Evolutionary conservation across 208 protist genomes (phyloP).

Genomic region (Trypanosoma cruzi): DNA sequence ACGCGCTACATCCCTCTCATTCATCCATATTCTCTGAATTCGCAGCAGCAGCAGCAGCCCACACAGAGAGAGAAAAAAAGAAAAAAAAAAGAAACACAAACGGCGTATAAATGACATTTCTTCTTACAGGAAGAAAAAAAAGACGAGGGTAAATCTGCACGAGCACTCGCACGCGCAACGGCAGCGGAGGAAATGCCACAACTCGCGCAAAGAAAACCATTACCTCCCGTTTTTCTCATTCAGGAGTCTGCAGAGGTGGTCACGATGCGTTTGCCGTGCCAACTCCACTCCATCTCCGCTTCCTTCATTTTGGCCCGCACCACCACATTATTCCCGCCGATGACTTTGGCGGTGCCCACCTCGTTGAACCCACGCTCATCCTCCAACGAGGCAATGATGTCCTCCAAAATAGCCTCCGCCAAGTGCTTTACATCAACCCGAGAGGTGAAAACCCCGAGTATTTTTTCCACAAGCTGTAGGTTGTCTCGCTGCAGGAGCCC

Average conservation of each 20-base stretch:
- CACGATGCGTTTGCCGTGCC: slow-evolving; percentile 16
- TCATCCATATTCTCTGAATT: too few species aligned
- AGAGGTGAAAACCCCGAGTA: slow-evolving; percentile 33
- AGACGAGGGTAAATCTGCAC: background rate
- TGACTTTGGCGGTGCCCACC: slow-evolving; percentile 36
- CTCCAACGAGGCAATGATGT: slow-evolving; percentile 40
- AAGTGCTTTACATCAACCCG: slow-evolving; percentile 42
- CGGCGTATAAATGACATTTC: background rate
- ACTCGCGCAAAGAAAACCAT: too few species aligned
- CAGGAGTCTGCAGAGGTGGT: background rate
- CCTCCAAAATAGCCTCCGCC: slow-evolving; percentile 54
- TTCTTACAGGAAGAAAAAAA: background rate
- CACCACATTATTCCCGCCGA: slow-evolving; percentile 44
- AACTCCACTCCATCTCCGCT: slow-evolving; percentile 30
- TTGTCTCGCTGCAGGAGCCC: slow-evolving; percentile 38
- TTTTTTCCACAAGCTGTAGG: slow-evolving; percentile 31
- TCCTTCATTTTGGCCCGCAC: slow-evolving; percentile 46
- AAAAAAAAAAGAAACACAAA: background rate
- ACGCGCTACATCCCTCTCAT: too few species aligned
- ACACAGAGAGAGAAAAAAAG: too few species aligned
- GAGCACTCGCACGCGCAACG: background rate
- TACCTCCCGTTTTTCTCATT: background rate
- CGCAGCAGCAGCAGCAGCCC: too few species aligned
- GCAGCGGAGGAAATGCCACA: too few species aligned
- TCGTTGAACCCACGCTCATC: slow-evolving; percentile 15